phyloP scores from a whole-genome alignment of 2,329 filamentous ascomycete genomes.

The Nothopassalora personata region DNA sequence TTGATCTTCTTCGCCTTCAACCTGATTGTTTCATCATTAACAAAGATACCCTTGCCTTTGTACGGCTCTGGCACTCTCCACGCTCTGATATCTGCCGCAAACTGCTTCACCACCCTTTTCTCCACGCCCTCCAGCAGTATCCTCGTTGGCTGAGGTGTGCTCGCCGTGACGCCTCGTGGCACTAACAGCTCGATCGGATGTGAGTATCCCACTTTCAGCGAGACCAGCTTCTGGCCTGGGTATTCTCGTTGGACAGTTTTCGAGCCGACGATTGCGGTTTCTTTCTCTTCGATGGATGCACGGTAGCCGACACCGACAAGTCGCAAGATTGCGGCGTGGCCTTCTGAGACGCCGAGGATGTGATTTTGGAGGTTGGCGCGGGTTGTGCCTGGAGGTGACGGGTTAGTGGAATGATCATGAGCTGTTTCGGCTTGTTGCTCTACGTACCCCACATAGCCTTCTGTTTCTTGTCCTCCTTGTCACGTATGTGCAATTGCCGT shows the following conservation, averaged over 20 bases:
- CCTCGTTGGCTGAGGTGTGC: conserved; percentile 82
- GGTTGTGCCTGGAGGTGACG: conserved; percentile 62
- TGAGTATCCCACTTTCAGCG: conserved; percentile 91
- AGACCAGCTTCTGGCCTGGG: conserved; percentile 80
- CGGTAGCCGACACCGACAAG: conserved; percentile 94
- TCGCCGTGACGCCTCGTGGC: conserved; percentile 76
- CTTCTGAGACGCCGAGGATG: conserved; percentile 91
- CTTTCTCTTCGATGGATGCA: conserved; percentile 65
- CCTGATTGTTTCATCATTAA: conserved; percentile 96
- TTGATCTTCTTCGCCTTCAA: conserved; percentile 81
- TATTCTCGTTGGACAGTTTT: conserved; percentile 60
- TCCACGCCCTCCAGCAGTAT: conserved; percentile 85
- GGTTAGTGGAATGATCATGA: neutral
- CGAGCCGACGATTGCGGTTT: conserved; percentile 50
- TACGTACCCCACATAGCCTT: conserved; percentile 90
- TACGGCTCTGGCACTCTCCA: conserved; percentile 96
- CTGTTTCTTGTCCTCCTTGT: conserved; percentile 66
- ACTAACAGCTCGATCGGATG: conserved; percentile 89
- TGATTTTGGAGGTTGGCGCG: conserved; percentile 87
- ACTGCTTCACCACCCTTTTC: conserved; percentile 80
- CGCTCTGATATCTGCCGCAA: conserved; percentile 78
- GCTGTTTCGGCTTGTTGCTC: neutral
- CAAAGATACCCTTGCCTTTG: conserved; percentile 98
- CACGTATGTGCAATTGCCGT: conserved; percentile 63
- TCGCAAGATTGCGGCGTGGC: conserved; percentile 86